phyloP scores from a whole-genome alignment of 192 early-diverging fungal species.

The Rhizoclosmatium sp. region DNA sequence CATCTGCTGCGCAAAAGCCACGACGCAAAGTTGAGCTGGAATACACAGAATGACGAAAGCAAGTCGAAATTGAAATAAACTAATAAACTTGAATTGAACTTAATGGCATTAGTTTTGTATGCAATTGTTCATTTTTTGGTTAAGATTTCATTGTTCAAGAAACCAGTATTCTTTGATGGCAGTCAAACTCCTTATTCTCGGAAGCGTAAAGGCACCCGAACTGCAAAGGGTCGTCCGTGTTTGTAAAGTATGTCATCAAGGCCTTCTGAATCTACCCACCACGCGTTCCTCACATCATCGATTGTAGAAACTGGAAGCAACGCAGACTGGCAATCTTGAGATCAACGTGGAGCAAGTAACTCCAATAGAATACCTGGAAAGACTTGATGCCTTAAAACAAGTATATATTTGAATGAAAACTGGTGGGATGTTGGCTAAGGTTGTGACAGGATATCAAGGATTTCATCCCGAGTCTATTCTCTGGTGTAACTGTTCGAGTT shows the following conservation, averaged over 20 bases:
- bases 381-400: conserved; percentile 20
- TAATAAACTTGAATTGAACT: too few species aligned
- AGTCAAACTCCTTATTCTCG: conserved; percentile 5
- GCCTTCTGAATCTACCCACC: background rate
- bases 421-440: background rate
- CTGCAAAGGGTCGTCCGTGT: conserved; percentile 11
- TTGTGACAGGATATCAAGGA: conserved; percentile 16
- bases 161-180: too few species aligned
- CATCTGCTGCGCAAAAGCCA: too few species aligned
- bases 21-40: too few species aligned
- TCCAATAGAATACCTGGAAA: conserved; percentile 30
- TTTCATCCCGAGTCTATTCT: conserved; percentile 16
- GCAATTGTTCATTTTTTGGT: too few species aligned
- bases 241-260: conserved; percentile 1
- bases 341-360: conserved; percentile 4
- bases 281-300: background rate
- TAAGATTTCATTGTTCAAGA: too few species aligned
- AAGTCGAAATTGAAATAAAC: too few species aligned
- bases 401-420: background rate
- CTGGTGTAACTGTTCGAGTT: conserved; percentile 18
- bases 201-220: conserved; percentile 17
- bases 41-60: too few species aligned
- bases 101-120: too few species aligned
- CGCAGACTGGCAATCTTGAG: background rate
- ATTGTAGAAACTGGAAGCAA: conserved; percentile 17